Percentiles rank a stretch among this genome's conserved stretches.
phyloP scores from a whole-genome alignment of 352 stramenopile species.

The Pythium rhizo-oryzae region DNA sequence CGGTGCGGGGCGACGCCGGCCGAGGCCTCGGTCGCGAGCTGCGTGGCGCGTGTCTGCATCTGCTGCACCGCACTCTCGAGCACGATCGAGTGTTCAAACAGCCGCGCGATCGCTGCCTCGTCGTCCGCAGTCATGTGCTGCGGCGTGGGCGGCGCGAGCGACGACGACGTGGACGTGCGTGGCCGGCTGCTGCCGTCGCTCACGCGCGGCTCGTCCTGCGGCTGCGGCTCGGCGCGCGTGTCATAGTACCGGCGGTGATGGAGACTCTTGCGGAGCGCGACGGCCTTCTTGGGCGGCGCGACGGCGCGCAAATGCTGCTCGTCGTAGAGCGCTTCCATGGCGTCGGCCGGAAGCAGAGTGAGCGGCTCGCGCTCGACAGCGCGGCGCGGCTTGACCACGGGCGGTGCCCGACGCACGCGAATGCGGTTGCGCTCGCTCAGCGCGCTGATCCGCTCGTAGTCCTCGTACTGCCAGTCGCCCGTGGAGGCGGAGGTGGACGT shows the following conservation, averaged over 20 bases:
- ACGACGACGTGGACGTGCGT: conserved; percentile 37
- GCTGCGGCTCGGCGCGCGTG: neutral
- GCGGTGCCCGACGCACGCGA: neutral
- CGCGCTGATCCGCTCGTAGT: conserved; percentile 2
- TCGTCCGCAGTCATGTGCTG: neutral
- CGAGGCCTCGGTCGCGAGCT: neutral
- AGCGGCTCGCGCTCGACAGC: conserved; percentile 15
- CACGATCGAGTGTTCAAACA: conserved; percentile 16
- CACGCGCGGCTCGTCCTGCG: conserved; percentile 16
- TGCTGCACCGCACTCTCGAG: conserved; percentile 2
- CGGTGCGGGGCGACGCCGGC: neutral
- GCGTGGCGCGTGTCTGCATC: neutral
- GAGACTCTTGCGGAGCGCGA: too few species aligned
- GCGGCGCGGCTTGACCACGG: conserved; percentile 10
- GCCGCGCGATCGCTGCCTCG: conserved; percentile 1
- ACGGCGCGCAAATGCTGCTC: conserved; percentile 14
- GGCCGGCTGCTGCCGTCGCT: conserved; percentile 19
- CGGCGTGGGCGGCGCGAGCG: conserved; percentile 18
- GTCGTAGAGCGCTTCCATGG: conserved; percentile 20
- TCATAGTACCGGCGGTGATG: too few species aligned
- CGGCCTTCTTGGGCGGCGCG: neutral
- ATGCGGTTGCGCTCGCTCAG: neutral
- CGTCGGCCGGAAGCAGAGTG: conserved; percentile 21
- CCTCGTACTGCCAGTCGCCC: neutral
- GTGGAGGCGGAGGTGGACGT: too few species aligned